Evolutionary conservation across 2,329 filamentous ascomycete genomes (phyloP).

Genomic region (Cercospora beticola): DNA sequence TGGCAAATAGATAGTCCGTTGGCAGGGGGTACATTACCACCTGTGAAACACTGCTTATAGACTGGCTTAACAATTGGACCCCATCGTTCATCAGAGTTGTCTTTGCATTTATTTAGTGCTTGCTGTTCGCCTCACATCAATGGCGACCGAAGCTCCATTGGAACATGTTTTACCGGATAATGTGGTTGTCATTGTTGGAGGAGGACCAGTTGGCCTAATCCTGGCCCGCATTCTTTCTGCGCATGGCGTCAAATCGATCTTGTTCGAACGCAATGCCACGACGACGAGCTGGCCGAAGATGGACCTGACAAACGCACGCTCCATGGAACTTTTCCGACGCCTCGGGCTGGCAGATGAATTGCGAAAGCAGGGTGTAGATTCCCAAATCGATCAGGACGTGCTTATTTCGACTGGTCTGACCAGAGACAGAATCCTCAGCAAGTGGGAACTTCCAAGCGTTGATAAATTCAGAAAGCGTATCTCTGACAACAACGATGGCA

Average conservation of each 20-base stretch:
- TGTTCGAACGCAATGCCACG: not conserved
- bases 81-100: not conserved
- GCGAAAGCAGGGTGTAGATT: not conserved
- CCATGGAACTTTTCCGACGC: not conserved
- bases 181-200: not conserved
- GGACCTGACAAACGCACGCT: not conserved
- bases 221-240: not conserved
- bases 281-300: not conserved
- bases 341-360: not conserved
- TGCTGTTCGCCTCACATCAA: not conserved
- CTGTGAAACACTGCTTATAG: no score
- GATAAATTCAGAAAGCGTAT: not conserved
- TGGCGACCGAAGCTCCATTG: not conserved
- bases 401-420: not conserved
- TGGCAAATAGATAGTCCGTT: not conserved
- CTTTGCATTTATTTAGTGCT: not conserved
- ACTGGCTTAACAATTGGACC: no score
- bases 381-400: not conserved
- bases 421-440: not conserved
- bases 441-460: not conserved
- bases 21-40: not conserved
- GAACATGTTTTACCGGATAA: not conserved
- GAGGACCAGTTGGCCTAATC: not conserved
- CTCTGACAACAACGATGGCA: not conserved
- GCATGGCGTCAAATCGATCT: not conserved